A percentile compares a stretch with the other conserved stretches of the same genome.
phyloP scores from a whole-genome alignment of 495 filamentous ascomycete species.

The Aspergillus asperescens region DNA sequence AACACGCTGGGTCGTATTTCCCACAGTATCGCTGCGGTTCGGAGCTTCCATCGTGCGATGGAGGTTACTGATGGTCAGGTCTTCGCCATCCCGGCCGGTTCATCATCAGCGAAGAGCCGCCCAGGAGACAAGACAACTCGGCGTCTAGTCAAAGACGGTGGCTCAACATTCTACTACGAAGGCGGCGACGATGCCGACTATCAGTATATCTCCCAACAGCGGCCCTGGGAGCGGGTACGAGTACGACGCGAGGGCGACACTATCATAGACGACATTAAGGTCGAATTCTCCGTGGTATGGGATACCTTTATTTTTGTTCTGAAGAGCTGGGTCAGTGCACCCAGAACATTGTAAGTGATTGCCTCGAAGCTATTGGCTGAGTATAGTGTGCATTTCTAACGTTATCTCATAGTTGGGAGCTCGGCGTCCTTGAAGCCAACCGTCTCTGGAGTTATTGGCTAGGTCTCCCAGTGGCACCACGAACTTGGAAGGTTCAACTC shows the following conservation, averaged over 20 bases:
- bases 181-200: conserved; percentile 37
- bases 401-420: conserved; percentile 50
- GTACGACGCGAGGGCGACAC: conserved; percentile 31
- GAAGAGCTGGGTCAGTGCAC: conserved; percentile 62
- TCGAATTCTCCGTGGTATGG: conserved; percentile 59
- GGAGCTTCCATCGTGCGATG: conserved; percentile 62
- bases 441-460: conserved; percentile 72
- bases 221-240: conserved; percentile 36
- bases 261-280: conserved; percentile 52
- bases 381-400: not conserved
- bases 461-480: conserved; percentile 66
- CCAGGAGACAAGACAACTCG: conserved; percentile 14
- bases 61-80: conserved; percentile 35
- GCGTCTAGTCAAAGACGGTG: conserved; percentile 32
- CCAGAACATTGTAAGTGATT: conserved; percentile 62
- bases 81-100: conserved; percentile 31
- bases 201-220: conserved; percentile 27
- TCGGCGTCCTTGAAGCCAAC: conserved; percentile 53
- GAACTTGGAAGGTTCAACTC: conserved; percentile 59
- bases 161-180: conserved; percentile 40
- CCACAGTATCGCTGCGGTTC: conserved; percentile 67
- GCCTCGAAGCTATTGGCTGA: not conserved
- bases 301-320: conserved; percentile 60
- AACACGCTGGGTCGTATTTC: conserved; percentile 89
- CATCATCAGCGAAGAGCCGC: conserved; percentile 17